Base-by-base conservation (phyloP, 352 stramenopile species). In the Blastocystis sp. region DNA sequence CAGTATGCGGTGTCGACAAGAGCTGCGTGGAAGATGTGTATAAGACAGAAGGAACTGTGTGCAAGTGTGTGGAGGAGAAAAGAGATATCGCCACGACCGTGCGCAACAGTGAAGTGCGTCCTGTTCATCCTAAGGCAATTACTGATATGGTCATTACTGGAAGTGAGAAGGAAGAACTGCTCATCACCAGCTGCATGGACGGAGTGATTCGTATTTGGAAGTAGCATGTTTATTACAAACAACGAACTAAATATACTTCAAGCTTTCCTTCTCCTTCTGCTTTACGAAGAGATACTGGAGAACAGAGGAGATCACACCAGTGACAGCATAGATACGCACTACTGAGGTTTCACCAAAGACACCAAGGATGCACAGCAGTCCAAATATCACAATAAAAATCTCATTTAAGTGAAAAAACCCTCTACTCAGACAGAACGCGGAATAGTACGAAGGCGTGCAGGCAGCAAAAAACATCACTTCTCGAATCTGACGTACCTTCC, bases 171-270 rank as follows among this genome's bases (percentile, higher is more conserved):
- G 73, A 84, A n/a, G 73, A 84, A 29, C 20, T 50, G 56, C n/a
- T 84, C 50, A 13, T 68, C 2, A 84, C 73, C 39, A 84, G 73
- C 55, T 84, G 73, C 56, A 68, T 64, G 18, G 73, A 84, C 55
- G 73, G 73, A 29, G 62, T 68, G 0, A 84, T 84, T 69, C 73
- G 73, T 29, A 84, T 84, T 47, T 84, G 73, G 73, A 84, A 66
- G 53, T 84, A 61, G 26, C 9, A 5, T 13, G 18, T 47, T 50
- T 39, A 53, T 23, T 13, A 55, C 39, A 2, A 66, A 13, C 20
- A 66, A 66, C 8, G 56, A 76, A 84, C 73, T 84, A 84, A 84
- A 84, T 84, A 61, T 84, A 84, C 50, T 84, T 84, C 8, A 68
- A 45, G 41, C 73, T 84, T 53, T 84, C 73, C 11, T 55, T 23